These are phyloP conservation scores for Pyrenochaeta sp. DNA, from an alignment of 2,329 filamentous ascomycete genomes.

Conservation along the genomic window DNA sequence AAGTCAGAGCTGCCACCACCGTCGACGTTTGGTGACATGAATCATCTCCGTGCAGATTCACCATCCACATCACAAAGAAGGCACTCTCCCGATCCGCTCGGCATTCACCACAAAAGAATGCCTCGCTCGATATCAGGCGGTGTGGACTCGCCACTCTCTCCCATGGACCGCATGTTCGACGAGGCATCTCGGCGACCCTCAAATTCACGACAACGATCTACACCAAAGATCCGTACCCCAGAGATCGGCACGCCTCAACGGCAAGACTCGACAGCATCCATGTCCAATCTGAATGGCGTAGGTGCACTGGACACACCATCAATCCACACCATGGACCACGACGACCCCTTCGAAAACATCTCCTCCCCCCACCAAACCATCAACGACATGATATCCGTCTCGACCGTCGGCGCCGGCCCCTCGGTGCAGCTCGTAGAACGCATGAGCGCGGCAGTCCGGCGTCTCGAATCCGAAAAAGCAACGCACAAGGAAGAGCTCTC, in stretches of 20 bases:
- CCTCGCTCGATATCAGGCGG: constrained; percentile 40
- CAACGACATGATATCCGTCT: constrained; percentile 82
- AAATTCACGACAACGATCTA: constrained; percentile 41
- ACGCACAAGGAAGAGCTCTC: constrained; percentile 85
- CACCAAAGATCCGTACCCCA: constrained; percentile 44
- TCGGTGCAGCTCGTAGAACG: constrained; percentile 94
- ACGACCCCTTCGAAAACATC: constrained; percentile 62
- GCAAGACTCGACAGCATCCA: constrained; percentile 44
- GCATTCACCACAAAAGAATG: constrained; percentile 37
- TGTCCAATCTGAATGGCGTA: constrained; percentile 47
- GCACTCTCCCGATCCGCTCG: constrained; percentile 48
- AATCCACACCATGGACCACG: constrained; percentile 53
- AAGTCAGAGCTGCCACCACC: constrained; percentile 55
- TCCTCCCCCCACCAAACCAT: constrained; percentile 71
- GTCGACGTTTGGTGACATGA: constrained; percentile 25
- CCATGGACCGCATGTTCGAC: constrained; percentile 46
- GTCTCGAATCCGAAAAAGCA: constrained; percentile 90
- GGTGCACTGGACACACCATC: constrained; percentile 54
- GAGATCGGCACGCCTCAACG: constrained; percentile 41
- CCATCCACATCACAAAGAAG: constrained; percentile 49
- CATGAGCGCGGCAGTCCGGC: constrained; percentile 91
- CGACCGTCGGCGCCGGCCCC: constrained; percentile 87
- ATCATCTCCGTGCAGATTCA: constrained; percentile 48
- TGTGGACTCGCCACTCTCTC: constrained; percentile 41
- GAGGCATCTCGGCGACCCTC: constrained; percentile 46